Evolutionary conservation across 2,329 filamentous ascomycete genomes (phyloP), one percentile per base, ranked within the genome.

Genomic region (Fusarium guadeloupense): DNA sequence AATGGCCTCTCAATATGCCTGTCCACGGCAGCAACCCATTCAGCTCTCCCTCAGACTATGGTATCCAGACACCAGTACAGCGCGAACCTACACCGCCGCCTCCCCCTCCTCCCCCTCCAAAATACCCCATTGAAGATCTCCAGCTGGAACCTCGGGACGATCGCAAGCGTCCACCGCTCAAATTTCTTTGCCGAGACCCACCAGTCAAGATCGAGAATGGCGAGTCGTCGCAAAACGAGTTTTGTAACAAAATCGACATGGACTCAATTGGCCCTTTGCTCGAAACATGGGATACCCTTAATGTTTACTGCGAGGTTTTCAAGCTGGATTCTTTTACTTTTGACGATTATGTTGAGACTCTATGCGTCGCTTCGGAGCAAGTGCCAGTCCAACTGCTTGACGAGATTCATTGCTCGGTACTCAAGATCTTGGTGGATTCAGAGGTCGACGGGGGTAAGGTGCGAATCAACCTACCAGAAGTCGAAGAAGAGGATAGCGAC

Each of bases 221-320:
- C 2, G 63, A 68, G 13, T 44, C 57, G 4, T 38, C 61, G 3
- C 57, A 62, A 26, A 46, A 40, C 28, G 42, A 54, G 10, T 40
- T 55, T 2, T 57, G 67, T 12, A 60, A 70, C 14, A 85, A 88
- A 33, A 87, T 98, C 48, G 79, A 88, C 17, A 95, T 94, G 86
- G 87, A 90, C 68, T 94, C 92, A 4, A 86, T 97, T n/a, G 93
- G 93, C 0, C 84, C 87, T 3, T 79, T 98, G 14, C 78, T 99
- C 20, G 94, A 97, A 76, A 92, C 91, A 0, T 99, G 95, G 95
- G 93, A 97, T 69, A 97, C 93, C 0, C 82, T 99, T 28, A 99
- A 97, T 70, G 94, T 99, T n/a, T 97, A 97, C 72, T 96, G 93
- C 71, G 92, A 97, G 70, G 89, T 97, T 16, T 96, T 96, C 72